These are phyloP conservation scores for Vaccinium macrocarpon DNA, from an alignment of 148 eudicot species.

Conservation along the genomic window DNA sequence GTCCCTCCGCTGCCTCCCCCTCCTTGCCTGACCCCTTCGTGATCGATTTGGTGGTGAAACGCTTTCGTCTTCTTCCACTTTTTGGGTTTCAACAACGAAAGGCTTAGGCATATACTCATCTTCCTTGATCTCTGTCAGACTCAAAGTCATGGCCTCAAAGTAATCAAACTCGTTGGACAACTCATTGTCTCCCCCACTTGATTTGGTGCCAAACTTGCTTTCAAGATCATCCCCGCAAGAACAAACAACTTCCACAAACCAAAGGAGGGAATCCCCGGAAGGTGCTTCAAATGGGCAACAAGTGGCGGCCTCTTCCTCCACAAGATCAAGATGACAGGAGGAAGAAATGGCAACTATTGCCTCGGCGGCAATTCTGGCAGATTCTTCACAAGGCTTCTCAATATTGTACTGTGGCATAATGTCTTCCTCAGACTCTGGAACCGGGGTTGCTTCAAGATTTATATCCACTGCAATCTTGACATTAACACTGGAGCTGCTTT, in stretches of 20 bases:
- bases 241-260: conserved; percentile 58
- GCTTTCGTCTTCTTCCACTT: conserved; percentile 33
- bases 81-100: conserved; percentile 40
- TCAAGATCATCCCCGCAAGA: conserved; percentile 29
- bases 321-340: conserved; percentile 20
- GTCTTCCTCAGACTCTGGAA: conserved; percentile 40
- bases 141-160: conserved; percentile 71
- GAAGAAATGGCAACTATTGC: conserved; percentile 66
- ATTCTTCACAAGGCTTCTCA: conserved; percentile 34
- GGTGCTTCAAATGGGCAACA: conserved; percentile 25
- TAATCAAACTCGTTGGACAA: conserved; percentile 45
- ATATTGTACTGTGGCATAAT: conserved; percentile 2
- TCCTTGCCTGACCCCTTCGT: conserved; percentile 60
- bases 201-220: conserved; percentile 7
- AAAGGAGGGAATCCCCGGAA: conserved; percentile 40
- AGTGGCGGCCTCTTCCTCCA: neutral
- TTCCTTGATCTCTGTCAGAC: conserved; percentile 43
- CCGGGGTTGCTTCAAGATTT: conserved; percentile 53
- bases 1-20: conserved; percentile 80
- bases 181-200: neutral
- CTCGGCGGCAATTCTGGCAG: conserved; percentile 56
- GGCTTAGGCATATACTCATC: conserved; percentile 80
- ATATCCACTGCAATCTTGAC: conserved; percentile 38
- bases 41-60: conserved; percentile 30
- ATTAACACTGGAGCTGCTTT: conserved; percentile 28